Evolutionary conservation across 108 stramenopile species (phyloP).

Genomic region (Aurantiochytrium sp.): DNA sequence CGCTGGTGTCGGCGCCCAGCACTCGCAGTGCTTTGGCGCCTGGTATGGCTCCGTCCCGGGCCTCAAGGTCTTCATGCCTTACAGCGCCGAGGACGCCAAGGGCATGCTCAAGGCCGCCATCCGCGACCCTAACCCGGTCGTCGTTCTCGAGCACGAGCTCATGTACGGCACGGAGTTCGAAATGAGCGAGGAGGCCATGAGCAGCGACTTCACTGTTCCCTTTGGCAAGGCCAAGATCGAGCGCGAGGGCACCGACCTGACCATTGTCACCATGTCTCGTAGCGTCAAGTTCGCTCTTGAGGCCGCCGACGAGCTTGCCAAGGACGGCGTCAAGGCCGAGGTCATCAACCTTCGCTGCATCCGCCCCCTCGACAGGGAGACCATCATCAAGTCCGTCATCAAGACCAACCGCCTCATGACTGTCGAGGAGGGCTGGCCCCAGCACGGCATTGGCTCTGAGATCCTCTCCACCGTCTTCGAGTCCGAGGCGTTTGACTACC

Average conservation of each 20-base stretch:
- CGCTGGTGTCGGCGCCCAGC: slow-evolving; percentile 95
- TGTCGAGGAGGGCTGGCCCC: slow-evolving; percentile 95
- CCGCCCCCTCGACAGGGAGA: slow-evolving; percentile 87
- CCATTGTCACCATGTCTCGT: slow-evolving; percentile 85
- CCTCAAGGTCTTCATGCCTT: slow-evolving; percentile 90
- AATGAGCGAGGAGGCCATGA: slow-evolving; percentile 76
- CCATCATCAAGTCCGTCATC: slow-evolving; percentile 82
- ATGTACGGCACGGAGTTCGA: slow-evolving; percentile 90
- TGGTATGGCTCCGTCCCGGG: slow-evolving; percentile 87
- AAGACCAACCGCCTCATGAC: slow-evolving; percentile 91
- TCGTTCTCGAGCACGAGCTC: slow-evolving; percentile 95
- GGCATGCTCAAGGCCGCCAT: slow-evolving; percentile 98
- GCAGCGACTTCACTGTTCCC: slow-evolving; percentile 8
- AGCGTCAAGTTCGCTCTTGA: slow-evolving; percentile 80
- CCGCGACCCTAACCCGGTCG: slow-evolving; percentile 95
- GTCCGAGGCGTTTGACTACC: slow-evolving; percentile 93
- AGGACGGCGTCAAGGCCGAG: slow-evolving; percentile 72
- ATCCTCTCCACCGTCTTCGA: slow-evolving; percentile 91
- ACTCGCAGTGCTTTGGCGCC: slow-evolving; percentile 97
- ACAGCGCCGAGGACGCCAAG: slow-evolving; percentile 89
- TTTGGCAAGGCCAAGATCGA: slow-evolving; percentile 56
- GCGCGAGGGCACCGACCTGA: slow-evolving; percentile 82
- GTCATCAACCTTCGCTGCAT: slow-evolving; percentile 90
- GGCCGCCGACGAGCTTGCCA: slow-evolving; percentile 74
- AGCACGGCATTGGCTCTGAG: slow-evolving; percentile 92